These are phyloP conservation scores for Chlorella sp. DNA, from an alignment of 139 green algal genomes.

Conservation along the genomic window DNA sequence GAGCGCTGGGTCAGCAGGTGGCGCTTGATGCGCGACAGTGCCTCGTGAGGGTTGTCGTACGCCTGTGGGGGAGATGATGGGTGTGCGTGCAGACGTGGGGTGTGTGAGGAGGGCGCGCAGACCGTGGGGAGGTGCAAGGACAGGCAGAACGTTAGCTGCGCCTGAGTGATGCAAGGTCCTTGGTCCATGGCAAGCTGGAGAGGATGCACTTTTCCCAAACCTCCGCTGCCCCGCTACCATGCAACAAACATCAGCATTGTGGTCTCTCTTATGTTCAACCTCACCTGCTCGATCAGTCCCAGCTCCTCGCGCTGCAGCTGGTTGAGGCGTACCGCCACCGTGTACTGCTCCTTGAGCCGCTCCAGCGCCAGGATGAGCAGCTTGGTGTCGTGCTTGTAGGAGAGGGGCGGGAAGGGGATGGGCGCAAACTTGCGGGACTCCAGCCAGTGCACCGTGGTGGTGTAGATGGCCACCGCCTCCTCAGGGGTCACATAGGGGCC, in stretches of 20 bases:
- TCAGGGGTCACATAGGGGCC: slow-evolving; percentile 92
- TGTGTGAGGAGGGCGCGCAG: not conserved
- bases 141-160: too few relatives aligned
- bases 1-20: slow-evolving; percentile 97
- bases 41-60: slow-evolving; percentile 99
- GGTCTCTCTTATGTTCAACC: too few relatives aligned
- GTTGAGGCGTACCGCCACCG: slow-evolving; percentile 94
- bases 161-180: not conserved
- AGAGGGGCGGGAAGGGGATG: slow-evolving; percentile 99
- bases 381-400: slow-evolving; percentile 99
- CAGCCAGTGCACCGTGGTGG: slow-evolving; percentile 99
- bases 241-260: too few relatives aligned
- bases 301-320: slow-evolving; percentile 98
- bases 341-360: slow-evolving; percentile 99
- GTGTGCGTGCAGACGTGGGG: not conserved
- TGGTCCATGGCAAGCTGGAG: not conserved
- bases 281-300: slow-evolving; percentile 95
- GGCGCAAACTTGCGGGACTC: slow-evolving; percentile 97
- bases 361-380: slow-evolving; percentile 96
- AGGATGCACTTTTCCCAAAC: not conserved
- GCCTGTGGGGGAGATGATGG: slow-evolving; percentile 56
- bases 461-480: slow-evolving; percentile 98
- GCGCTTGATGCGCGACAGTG: slow-evolving; percentile 98
- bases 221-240: too few relatives aligned
- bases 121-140: too few relatives aligned